A percentile compares a stretch with the other conserved stretches of the same genome.
phyloP scores from a whole-genome alignment of 2,329 filamentous ascomycete species.

The Cryoendolithus antarcticus region DNA sequence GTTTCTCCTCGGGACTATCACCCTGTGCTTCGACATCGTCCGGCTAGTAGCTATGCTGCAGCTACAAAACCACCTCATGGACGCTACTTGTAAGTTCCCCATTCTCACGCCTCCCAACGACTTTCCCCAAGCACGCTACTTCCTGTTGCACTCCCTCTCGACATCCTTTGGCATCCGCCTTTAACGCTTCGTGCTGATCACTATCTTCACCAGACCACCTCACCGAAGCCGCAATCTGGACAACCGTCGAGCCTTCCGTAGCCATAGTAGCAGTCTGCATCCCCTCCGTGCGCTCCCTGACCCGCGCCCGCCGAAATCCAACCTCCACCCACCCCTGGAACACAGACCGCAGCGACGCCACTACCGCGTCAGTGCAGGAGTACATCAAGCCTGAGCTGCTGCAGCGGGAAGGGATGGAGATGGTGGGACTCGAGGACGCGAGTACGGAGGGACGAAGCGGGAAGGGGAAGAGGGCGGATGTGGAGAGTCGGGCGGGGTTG shows the following conservation, averaged over 20 bases:
- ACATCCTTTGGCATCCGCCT: too few species aligned
- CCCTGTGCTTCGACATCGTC: constrained; percentile 7
- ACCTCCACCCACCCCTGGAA: constrained; percentile 2
- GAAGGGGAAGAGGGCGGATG: too few species aligned
- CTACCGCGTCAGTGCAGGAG: constrained; percentile 2
- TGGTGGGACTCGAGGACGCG: background rate
- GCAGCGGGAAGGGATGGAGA: constrained; percentile 1
- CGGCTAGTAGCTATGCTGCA: constrained; percentile 7
- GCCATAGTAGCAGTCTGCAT: constrained; percentile 10
- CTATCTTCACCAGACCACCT: constrained; percentile 4
- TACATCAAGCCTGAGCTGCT: constrained; percentile 1
- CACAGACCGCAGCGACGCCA: constrained; percentile 1
- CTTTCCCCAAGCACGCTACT: too few species aligned
- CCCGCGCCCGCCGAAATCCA: constrained; percentile 2
- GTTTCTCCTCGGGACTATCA: constrained; percentile 4
- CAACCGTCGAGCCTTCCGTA: constrained; percentile 10
- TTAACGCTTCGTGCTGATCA: too few species aligned
- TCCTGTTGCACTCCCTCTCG: too few species aligned
- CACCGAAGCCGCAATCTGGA: constrained; percentile 8
- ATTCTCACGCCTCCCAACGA: background rate
- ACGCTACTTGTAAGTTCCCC: constrained; percentile 8
- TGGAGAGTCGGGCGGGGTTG: too few species aligned
- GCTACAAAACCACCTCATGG: background rate
- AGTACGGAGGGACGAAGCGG: too few species aligned
- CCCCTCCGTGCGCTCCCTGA: constrained; percentile 4